Evolutionary conservation across 1,284 basidiomycete genomes (phyloP), one percentile per base, ranked within the genome.

Genomic region (Pseudozyma hubeiensis): DNA sequence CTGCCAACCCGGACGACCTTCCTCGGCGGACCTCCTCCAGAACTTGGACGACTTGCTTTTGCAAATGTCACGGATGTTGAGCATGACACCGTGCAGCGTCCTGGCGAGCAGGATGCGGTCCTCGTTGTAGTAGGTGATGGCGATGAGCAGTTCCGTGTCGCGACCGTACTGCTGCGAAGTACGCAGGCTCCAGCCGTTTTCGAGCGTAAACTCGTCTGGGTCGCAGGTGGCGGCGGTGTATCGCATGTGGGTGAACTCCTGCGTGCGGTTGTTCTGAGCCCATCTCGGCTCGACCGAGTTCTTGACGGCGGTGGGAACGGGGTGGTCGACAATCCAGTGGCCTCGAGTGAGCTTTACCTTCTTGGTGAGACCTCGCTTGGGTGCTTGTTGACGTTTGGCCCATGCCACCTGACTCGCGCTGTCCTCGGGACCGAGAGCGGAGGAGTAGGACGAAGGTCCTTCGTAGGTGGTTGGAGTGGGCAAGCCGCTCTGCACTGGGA

Each of bases 11-110:
- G 79, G 76, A 16, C 68, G 52, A 54, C 93, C 95, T 79, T 94
- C 93, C 85, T 97, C 94, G 91, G 81, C 84, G 24, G 77, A 80
- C 17, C 78, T 59, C n/a, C 77, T 54, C 79, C 84, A 97, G 87
- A 93, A 98, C 85, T 96, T 96, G 68, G 93, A 95, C 80, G 85
- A 90, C 85, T 95, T 96, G 50, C 93, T 94, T 87, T 93, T 95
- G 89, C 94, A 97, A 75, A 98, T 98, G 81, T 98, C 95, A 77
- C 95, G 92, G 74, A 99, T 96, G 86, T 99, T 99, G 77, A 95
- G 86, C 94, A 98, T 97, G 82, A 98, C 92, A 71, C 93, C 93
- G 81, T 97, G 94, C 48, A 97, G 87, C 1, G 94, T 97, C 9
- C 83, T 53, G 9, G 83, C 81, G n/a, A 85, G 78, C 33, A 97